Evolutionary conservation across 495 filamentous ascomycete species (phyloP).

Genomic region (Aspergillus campestris): DNA sequence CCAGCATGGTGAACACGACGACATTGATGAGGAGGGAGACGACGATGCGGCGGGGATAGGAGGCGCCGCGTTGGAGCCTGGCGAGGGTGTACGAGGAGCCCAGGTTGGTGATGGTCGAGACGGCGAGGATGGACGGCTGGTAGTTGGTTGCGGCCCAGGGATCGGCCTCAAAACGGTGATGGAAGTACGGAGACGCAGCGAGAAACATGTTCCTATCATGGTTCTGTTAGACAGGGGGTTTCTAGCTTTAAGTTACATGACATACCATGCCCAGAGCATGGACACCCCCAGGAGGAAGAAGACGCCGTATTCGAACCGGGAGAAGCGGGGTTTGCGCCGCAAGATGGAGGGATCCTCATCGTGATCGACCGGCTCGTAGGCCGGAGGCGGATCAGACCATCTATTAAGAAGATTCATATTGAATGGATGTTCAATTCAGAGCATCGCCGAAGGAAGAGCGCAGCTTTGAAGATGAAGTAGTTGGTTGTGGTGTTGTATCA

Average conservation of each 20-base stretch:
- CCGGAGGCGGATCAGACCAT: constrained; percentile 36
- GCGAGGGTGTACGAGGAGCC: constrained; percentile 62
- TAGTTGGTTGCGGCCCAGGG: constrained; percentile 69
- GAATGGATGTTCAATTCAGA: too few species aligned
- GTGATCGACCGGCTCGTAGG: constrained; percentile 52
- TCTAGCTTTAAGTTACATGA: background rate
- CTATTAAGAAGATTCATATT: constrained; percentile 41
- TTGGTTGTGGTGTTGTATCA: too few species aligned
- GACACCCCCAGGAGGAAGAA: constrained; percentile 83
- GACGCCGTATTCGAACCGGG: constrained; percentile 72
- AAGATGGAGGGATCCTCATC: constrained; percentile 12
- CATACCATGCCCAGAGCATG: constrained; percentile 96
- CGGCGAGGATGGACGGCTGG: constrained; percentile 80
- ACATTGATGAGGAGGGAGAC: constrained; percentile 65
- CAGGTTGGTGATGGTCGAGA: constrained; percentile 76
- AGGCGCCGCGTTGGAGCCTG: constrained; percentile 66
- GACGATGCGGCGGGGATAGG: constrained; percentile 77
- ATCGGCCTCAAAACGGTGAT: constrained; percentile 64
- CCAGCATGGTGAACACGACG: constrained; percentile 61
- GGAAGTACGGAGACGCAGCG: constrained; percentile 89
- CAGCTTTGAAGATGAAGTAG: too few species aligned
- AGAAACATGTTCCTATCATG: constrained; percentile 93
- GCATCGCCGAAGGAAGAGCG: too few species aligned
- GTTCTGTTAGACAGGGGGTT: background rate
- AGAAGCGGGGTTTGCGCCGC: constrained; percentile 41